Evolutionary conservation across 306 rosid species (phyloP).

Genomic region (Glycine tomentella): DNA sequence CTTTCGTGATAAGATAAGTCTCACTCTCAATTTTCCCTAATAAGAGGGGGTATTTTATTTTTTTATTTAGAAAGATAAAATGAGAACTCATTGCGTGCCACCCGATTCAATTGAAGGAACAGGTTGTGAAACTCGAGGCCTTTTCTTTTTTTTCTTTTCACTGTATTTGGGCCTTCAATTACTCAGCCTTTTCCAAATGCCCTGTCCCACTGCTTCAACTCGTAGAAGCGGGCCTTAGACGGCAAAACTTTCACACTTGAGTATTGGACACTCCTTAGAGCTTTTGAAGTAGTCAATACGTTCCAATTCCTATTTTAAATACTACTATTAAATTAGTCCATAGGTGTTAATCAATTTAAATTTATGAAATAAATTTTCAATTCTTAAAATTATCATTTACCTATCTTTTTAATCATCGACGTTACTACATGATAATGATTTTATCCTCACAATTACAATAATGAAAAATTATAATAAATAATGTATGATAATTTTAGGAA

Average conservation of each 20-base stretch:
- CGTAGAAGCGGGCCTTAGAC: conserved; percentile 56
- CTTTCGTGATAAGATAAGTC: conserved; percentile 31
- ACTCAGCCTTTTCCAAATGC: not conserved
- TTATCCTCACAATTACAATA: no score
- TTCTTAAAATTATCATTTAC: not conserved
- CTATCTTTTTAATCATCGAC: no score
- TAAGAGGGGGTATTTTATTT: not conserved
- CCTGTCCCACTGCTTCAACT: conserved; percentile 24
- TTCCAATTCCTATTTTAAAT: no score
- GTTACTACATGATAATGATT: no score
- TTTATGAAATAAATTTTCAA: not conserved
- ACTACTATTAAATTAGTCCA: no score
- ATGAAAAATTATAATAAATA: not conserved
- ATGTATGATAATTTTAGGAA: not conserved
- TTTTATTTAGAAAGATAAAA: not conserved
- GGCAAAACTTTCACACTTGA: conserved; percentile 50
- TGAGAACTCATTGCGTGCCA: not conserved
- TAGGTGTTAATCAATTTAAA: not conserved
- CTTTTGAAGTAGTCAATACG: conserved; percentile 25
- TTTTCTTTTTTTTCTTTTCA: not conserved
- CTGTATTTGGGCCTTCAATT: not conserved
- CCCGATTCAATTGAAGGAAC: no score
- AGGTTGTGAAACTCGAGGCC: no score
- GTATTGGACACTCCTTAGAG: not conserved
- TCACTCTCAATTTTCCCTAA: not conserved